Base-by-base conservation (phyloP, 2,329 filamentous ascomycete species). In the Colletotrichum liaoningense region DNA sequence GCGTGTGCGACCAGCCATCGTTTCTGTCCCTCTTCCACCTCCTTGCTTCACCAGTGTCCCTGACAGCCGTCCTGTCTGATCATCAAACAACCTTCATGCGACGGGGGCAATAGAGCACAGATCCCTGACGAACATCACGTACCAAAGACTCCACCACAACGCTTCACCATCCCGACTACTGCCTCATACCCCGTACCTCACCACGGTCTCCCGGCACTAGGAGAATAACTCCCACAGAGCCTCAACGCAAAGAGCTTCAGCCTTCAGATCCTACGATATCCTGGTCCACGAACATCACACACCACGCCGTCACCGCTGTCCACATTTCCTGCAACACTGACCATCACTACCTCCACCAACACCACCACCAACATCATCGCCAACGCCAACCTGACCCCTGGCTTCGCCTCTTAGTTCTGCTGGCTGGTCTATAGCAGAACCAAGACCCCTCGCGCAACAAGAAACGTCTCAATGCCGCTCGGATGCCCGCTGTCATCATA, bases 401-500 rank as follows among this genome's bases (percentile, higher is more conserved):
- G 56, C 60, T 65, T 55, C 55, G 59, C 56, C 60, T 73, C 66
- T 57, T 59, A 16, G 42, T 72, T 26, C 70, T 60, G 33, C 66
- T 52, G 67, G 35, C 70, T 70, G 60, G 70, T 54, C 70, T 70
- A 70, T 66, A 73, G 68, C 68, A 72, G 62, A 67, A 58, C 57
- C 72, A 72, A 67, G 24, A 72, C 68, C 63, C 24, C 26, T 67
- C 57, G 52, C 57, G 24, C 68, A 76, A 74, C 68, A 75, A 67
- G 77, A 80, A 78, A 80, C 79, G 80, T 75, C 77, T 81, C 78
- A 78, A 86, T 87, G 84, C 82, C 84, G 87, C 83, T 84, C 87
- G 85, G 82, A 89, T 90, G 88, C 88, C 84, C 79, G 83, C 86
- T 82, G 83, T 84, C 80, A 83, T 83, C 77, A 86, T 87, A 87